Evolutionary conservation across 2,329 filamentous ascomycete genomes (phyloP).

Genomic region (Penicillium occitanis): DNA sequence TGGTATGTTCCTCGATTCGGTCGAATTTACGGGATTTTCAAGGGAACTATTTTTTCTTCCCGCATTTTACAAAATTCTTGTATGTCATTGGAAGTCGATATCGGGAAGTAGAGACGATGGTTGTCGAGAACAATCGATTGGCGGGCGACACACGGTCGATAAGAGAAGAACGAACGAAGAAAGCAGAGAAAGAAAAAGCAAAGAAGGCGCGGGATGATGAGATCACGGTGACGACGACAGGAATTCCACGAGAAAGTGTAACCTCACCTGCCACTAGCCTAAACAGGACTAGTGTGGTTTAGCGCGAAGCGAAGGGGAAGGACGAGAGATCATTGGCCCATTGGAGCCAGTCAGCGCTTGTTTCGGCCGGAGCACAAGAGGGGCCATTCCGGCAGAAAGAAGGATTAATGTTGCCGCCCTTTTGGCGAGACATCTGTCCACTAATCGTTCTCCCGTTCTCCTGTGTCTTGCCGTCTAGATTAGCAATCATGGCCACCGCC

Average conservation of each 20-base stretch:
- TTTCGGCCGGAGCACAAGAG: not conserved
- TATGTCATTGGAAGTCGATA: not conserved
- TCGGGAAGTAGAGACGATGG: not conserved
- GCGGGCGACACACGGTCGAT: not conserved
- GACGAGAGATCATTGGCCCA: not conserved
- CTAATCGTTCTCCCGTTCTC: not conserved
- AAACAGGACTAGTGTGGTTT: not conserved
- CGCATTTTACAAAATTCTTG: not conserved
- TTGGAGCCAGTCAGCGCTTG: slow-evolving; percentile 1
- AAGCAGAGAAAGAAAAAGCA: not conserved
- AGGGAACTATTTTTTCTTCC: not conserved
- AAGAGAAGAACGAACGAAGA: not conserved
- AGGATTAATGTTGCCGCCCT: not conserved
- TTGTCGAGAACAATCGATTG: not conserved
- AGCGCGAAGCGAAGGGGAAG: not conserved
- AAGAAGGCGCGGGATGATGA: slow-evolving; percentile 27
- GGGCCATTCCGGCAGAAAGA: not conserved
- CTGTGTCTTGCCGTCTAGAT: not conserved
- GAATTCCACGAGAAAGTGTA: slow-evolving; percentile 18
- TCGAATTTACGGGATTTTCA: not conserved
- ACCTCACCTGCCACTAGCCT: not conserved
- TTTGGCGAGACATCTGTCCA: not conserved
- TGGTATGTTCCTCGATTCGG: not conserved
- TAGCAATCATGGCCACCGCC: slow-evolving; percentile 6
- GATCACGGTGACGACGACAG: slow-evolving; percentile 42